Evolutionary conservation across 1,284 basidiomycete species (phyloP), one percentile per base, ranked within the genome.

Genomic region (Pascua sp.): DNA sequence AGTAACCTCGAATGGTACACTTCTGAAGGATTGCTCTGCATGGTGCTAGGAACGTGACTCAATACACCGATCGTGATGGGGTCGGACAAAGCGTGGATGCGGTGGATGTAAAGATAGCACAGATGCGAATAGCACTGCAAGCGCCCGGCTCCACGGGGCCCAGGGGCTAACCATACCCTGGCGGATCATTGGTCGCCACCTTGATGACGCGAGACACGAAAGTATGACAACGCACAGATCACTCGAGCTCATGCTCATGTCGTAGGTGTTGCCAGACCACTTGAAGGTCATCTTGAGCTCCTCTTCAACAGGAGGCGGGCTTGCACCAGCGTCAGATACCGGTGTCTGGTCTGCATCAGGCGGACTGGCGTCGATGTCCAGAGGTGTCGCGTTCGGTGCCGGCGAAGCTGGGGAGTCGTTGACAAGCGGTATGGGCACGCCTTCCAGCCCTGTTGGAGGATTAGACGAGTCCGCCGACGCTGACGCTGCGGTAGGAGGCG

Each of bases 191-290:
- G 17, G 17, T 18, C 43, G 18, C 43, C 43, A 9, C 13, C 46
- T 37, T 16, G 11, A 17, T 8, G n/a, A 17, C 17, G 18, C 43
- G 43, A 43, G 8, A 16, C 8, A n/a, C 13, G 11, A 13, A 3
- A n/a, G 13, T 9, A 13, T 5, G 18, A 13, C 32, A 5, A 48
- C 58, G 36, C 40, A 60, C 59, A 60, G 49, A 38, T 60, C 59
- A 39, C 51, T 60, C 37, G 55, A 50, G 48, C 44, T 53, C 45
- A 56, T 1, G 8, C 32, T 32, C 5, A 60, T 17, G 15, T 60
- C 49, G 15, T 40, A 60, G 16, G 43, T 51, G 55, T 54, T 56
- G 13, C 59, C 55, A 2, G 47, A 49, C 59, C 59, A 60, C 37
- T 56, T 60, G 54, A 60, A 53, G n/a, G 47, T 13, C 8, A 60